Conservation (phyloP, 1,284 basidiomycete species). For the Pyrrhoderma lamaoense region DNA sequence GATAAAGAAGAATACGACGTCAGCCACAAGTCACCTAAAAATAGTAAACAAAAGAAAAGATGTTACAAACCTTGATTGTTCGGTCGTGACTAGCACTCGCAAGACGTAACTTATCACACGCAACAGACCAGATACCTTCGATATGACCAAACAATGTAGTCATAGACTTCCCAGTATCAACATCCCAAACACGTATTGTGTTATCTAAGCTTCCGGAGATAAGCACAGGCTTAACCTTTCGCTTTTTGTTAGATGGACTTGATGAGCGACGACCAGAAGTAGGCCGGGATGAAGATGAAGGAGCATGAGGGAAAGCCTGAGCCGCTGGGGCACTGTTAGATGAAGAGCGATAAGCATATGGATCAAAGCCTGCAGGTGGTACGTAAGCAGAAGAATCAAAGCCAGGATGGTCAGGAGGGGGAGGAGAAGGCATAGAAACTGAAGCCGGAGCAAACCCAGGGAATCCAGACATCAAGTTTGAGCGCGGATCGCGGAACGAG, state of each 20-base stretch:
- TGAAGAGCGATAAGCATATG: conserved; percentile 19
- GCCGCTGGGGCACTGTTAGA: conserved; percentile 12
- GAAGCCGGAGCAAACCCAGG: conserved; percentile 22
- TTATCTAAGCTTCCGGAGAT: conserved; percentile 93
- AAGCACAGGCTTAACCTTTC: conserved; percentile 55
- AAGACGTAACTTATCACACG: conserved; percentile 86
- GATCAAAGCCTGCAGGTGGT: conserved; percentile 21
- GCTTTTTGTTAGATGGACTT: conserved; percentile 5
- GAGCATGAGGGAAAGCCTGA: conserved; percentile 4
- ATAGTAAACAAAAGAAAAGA: conserved; percentile 6
- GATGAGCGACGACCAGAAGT: conserved; percentile 8
- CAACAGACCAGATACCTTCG: conserved; percentile 95
- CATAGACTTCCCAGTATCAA: conserved; percentile 75
- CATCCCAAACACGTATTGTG: conserved; percentile 95
- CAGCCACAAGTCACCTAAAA: no score
- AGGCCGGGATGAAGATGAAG: background rate
- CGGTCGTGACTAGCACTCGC: conserved; percentile 91
- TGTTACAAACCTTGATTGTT: conserved; percentile 71
- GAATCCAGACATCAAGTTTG: conserved; percentile 20
- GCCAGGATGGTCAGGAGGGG: conserved; percentile 20
- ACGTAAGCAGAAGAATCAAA: conserved; percentile 19
- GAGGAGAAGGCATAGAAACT: conserved; percentile 19
- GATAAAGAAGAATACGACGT: background rate
- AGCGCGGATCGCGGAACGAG: conserved; percentile 15
- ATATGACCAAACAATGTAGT: conserved; percentile 94